Conservation (phyloP, 139 green algal species). For the Closterium sp. region DNA sequence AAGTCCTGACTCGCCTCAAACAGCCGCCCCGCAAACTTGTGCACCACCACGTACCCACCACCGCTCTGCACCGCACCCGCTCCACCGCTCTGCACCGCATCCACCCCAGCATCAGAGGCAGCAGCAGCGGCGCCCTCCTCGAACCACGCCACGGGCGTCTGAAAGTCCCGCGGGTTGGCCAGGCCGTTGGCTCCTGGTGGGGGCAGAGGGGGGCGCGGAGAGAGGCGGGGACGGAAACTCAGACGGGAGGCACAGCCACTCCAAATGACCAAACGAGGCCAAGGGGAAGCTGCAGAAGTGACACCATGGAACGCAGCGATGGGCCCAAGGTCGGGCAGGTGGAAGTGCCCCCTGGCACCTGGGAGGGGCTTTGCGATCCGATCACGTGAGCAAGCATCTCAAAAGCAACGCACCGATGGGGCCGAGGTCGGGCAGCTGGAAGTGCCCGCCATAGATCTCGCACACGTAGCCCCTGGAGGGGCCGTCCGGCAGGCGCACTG, state of each 20-base stretch:
- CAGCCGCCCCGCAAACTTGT: conserved; percentile 86
- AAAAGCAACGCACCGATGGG: conserved; percentile 65
- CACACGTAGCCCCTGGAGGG: conserved; percentile 81
- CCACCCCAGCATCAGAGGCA: conserved; percentile 48
- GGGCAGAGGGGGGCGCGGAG: background rate
- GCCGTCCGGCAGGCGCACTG: conserved; percentile 64
- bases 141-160: conserved; percentile 77
- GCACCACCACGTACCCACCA: conserved; percentile 65
- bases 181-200: conserved; percentile 77
- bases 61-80: background rate
- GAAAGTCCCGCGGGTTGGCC: conserved; percentile 84
- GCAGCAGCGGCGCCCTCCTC: conserved; percentile 62
- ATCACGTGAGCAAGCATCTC: background rate
- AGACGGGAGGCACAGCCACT: background rate
- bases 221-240: background rate
- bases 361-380: no score
- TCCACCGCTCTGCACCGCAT: conserved; percentile 70
- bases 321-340: no score
- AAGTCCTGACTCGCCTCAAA: conserved; percentile 76
- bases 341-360: no score
- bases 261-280: no score
- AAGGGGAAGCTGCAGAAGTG: background rate
- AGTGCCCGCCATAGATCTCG: conserved; percentile 84
- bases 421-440: conserved; percentile 87
- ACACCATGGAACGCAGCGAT: background rate